These are phyloP conservation scores for Aspergillus cavernicola DNA, from an alignment of 495 filamentous ascomycete genomes.

Conservation along the genomic window DNA sequence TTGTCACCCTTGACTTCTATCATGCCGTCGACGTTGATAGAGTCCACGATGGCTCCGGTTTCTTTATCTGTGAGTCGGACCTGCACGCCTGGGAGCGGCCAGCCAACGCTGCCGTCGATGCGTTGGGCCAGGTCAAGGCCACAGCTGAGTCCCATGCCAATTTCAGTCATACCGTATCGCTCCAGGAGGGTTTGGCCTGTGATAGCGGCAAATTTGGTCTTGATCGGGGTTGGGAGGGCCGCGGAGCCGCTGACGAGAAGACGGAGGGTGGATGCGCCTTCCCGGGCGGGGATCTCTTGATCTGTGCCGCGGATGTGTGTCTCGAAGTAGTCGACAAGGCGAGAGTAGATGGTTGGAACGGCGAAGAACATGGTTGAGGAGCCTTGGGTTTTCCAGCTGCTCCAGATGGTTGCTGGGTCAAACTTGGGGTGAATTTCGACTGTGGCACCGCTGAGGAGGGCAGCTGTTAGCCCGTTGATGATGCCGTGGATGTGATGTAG, in stretches of 20 bases:
- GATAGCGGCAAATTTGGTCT: slow-evolving; percentile 39
- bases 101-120: slow-evolving; percentile 45
- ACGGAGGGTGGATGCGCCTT: slow-evolving; percentile 33
- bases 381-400: slow-evolving; percentile 34
- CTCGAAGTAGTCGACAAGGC: slow-evolving; percentile 45
- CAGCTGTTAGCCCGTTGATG: slow-evolving; percentile 39
- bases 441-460: slow-evolving; percentile 35
- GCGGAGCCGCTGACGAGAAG: slow-evolving; percentile 42
- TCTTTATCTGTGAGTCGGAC: slow-evolving; percentile 42
- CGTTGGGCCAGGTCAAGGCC: slow-evolving; percentile 34
- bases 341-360: slow-evolving; percentile 46
- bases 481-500: slow-evolving; percentile 46
- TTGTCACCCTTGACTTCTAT: slow-evolving; percentile 44
- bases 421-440: slow-evolving; percentile 47
- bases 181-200: slow-evolving; percentile 41
- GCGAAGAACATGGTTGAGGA: slow-evolving; percentile 45
- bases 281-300: slow-evolving; percentile 27
- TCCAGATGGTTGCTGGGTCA: slow-evolving; percentile 42
- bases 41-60: slow-evolving; percentile 31
- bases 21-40: slow-evolving; percentile 39
- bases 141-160: slow-evolving; percentile 46
- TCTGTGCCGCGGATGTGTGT: slow-evolving; percentile 38
- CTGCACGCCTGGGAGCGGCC: slow-evolving; percentile 41
- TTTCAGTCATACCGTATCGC: slow-evolving; percentile 48
- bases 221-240: slow-evolving; percentile 42